phyloP scores from a whole-genome alignment of 2,329 filamentous ascomycete species.

The Cadophora luteo-olivacea region DNA sequence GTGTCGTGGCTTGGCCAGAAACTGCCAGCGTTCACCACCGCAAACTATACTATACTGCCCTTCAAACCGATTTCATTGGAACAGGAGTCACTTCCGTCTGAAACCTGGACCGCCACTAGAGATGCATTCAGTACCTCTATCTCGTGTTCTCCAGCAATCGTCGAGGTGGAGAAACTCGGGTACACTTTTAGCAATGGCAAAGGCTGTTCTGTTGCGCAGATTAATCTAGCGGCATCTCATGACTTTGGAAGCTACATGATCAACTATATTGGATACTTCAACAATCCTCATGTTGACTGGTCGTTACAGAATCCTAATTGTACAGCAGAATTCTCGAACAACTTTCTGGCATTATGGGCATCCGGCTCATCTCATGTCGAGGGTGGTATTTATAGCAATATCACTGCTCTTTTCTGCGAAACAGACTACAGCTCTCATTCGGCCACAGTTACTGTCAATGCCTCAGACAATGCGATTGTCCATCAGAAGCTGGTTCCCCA shows the following conservation, averaged over 20 bases:
- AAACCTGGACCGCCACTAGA: conserved; percentile 38
- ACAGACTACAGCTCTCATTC: conserved; percentile 53
- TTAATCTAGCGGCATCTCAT: conserved; percentile 9
- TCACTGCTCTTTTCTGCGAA: conserved; percentile 52
- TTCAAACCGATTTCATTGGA: conserved; percentile 44
- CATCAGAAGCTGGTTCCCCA: background rate
- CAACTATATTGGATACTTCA: conserved; percentile 52
- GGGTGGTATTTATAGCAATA: conserved; percentile 23
- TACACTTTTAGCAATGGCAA: conserved; percentile 48
- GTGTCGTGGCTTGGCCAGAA: conserved; percentile 54
- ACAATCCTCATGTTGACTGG: conserved; percentile 44
- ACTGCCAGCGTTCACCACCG: conserved; percentile 51
- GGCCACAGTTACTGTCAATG: conserved; percentile 50
- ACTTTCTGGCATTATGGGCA: conserved; percentile 48
- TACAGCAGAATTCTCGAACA: conserved; percentile 44
- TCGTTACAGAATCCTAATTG: conserved; percentile 47
- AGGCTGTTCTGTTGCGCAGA: conserved; percentile 46
- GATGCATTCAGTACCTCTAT: conserved; percentile 48
- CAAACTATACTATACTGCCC: conserved; percentile 51
- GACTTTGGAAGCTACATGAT: background rate
- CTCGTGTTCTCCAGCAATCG: conserved; percentile 47
- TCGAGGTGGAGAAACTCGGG: background rate
- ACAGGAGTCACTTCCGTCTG: background rate
- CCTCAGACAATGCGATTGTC: conserved; percentile 17
- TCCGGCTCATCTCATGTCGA: background rate